These are phyloP conservation scores for Chrysophaeum taylorii DNA, from an alignment of 352 stramenopile genomes.

Conservation along the genomic window DNA sequence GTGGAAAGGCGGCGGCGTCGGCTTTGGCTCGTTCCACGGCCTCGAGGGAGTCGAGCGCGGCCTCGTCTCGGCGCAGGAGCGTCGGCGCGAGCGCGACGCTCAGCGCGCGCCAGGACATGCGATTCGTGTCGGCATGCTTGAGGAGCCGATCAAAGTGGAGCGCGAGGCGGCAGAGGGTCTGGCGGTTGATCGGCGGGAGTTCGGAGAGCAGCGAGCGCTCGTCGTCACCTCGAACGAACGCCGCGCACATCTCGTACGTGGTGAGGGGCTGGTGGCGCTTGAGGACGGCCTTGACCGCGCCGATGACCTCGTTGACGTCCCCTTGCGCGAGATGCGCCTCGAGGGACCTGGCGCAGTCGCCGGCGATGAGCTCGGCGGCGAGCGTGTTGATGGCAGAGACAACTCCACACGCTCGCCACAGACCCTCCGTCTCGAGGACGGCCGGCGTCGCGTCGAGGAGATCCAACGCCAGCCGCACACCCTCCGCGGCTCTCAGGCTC, in stretches of 20 bases:
- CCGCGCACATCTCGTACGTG: not conserved
- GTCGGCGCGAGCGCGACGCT: not conserved
- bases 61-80: not conserved
- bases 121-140: not conserved
- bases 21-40: too few relatives aligned
- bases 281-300: not conserved
- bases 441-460: not conserved
- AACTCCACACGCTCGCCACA: not conserved
- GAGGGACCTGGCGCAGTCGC: not conserved
- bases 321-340: not conserved
- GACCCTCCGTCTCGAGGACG: not conserved
- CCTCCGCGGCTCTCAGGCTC: not conserved
- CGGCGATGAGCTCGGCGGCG: not conserved
- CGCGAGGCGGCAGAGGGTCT: not conserved
- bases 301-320: not conserved
- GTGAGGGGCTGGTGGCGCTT: not conserved
- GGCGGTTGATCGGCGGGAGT: constrained; percentile 1
- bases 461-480: not conserved
- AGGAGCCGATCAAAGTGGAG: not conserved
- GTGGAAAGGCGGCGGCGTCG: too few relatives aligned
- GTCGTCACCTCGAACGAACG: not conserved
- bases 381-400: not conserved
- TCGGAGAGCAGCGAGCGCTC: not conserved
- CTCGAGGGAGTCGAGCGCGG: too few relatives aligned
- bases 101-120: not conserved